Evolutionary conservation across 805 yeast species (phyloP).

Genomic region (Pichia sporocuriosa): DNA sequence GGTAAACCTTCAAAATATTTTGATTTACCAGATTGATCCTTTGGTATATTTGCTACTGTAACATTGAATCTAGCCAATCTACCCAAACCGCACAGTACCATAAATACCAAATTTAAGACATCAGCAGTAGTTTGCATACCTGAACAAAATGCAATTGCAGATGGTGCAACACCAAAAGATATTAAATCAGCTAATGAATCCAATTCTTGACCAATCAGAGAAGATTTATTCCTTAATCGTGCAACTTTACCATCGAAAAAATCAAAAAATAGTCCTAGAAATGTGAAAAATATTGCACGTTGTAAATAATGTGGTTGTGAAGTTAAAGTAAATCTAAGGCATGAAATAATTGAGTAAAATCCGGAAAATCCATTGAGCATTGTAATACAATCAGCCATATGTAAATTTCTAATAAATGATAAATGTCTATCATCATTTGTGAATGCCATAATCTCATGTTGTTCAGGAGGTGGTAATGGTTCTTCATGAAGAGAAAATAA

Average conservation of each 20-base stretch:
- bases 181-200: constrained; percentile 94
- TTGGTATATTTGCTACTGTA: constrained; percentile 87
- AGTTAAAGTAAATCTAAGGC: constrained; percentile 72
- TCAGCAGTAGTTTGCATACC: constrained; percentile 86
- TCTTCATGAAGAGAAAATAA: constrained; percentile 47
- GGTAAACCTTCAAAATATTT: constrained; percentile 95
- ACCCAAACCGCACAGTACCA: constrained; percentile 89
- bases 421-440: constrained; percentile 81
- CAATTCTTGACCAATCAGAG: constrained; percentile 94
- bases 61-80: constrained; percentile 94
- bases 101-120: constrained; percentile 65
- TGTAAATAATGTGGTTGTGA: constrained; percentile 64
- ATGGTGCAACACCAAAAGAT: constrained; percentile 94
- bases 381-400: constrained; percentile 94
- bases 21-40: constrained; percentile 80
- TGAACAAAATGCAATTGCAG: constrained; percentile 82
- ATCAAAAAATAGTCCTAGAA: constrained; percentile 91
- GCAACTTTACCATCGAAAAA: constrained; percentile 98
- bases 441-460: constrained; percentile 69
- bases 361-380: constrained; percentile 92
- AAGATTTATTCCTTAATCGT: constrained; percentile 82
- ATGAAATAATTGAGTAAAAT: constrained; percentile 80
- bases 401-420: constrained; percentile 78
- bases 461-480: constrained; percentile 71
- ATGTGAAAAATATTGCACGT: constrained; percentile 80